Conservation (phyloP, 371 early-diverging fungal species). For the Circinella umbellata region DNA sequence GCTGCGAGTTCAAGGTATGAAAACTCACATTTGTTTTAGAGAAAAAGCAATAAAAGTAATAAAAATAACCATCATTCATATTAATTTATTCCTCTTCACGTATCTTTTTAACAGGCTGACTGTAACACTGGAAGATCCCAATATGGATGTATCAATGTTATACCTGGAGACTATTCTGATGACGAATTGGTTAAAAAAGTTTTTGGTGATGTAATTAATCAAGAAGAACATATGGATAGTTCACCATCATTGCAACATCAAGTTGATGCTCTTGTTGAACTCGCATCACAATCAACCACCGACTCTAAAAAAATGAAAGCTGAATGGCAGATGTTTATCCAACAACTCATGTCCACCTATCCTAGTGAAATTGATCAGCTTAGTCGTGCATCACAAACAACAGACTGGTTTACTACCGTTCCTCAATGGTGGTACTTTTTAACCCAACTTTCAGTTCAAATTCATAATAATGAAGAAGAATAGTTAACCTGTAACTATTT, state of each 20-base stretch:
- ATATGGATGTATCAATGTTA: constrained; percentile 43
- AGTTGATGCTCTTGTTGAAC: background rate
- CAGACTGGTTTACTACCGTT: background rate
- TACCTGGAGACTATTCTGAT: constrained; percentile 44
- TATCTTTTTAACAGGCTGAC: constrained; percentile 20
- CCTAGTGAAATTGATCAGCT: background rate
- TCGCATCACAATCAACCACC: background rate
- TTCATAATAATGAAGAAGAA: background rate
- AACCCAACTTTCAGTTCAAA: background rate
- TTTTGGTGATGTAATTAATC: background rate
- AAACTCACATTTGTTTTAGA: background rate
- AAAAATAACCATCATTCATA: background rate
- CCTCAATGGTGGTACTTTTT: constrained; percentile 6
- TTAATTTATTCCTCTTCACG: background rate
- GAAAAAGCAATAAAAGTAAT: background rate
- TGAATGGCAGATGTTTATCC: background rate
- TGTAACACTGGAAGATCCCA: constrained; percentile 43
- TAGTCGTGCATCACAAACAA: background rate
- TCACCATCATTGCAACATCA: background rate
- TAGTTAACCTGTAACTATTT: background rate
- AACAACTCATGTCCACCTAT: background rate
- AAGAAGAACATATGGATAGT: background rate
- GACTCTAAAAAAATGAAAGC: background rate
- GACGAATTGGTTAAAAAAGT: background rate
- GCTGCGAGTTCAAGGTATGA: constrained; percentile 27